Evolutionary conservation across 441 rosid species (phyloP).

Genomic region (Dalechampia spathulata): DNA sequence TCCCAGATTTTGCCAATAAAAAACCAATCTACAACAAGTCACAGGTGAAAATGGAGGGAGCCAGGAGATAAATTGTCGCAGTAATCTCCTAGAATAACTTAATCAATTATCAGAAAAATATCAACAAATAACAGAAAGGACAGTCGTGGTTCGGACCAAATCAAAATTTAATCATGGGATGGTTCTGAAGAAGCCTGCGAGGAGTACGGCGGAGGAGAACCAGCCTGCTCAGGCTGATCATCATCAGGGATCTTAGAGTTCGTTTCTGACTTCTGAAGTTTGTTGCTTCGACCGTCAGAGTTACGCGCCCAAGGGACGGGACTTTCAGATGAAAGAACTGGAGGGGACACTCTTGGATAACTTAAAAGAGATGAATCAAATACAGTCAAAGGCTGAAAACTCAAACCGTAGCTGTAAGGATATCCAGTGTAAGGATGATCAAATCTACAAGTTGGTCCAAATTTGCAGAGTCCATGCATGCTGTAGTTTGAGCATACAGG

Average conservation of each 20-base stretch:
- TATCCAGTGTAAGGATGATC: slow-evolving; percentile 59
- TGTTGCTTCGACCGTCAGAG: slow-evolving; percentile 20
- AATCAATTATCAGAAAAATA: slow-evolving; percentile 10
- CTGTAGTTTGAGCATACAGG: slow-evolving; percentile 52
- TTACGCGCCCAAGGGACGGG: slow-evolving; percentile 23
- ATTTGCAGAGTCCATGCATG: slow-evolving; percentile 61
- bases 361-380: slow-evolving; percentile 33
- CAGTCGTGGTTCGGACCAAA: background rate
- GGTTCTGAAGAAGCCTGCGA: slow-evolving; percentile 33
- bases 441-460: slow-evolving; percentile 58
- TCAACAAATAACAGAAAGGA: slow-evolving; percentile 14
- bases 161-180: slow-evolving; percentile 26
- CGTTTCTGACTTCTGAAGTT: slow-evolving; percentile 21
- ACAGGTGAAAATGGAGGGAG: slow-evolving; percentile 34
- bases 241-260: slow-evolving; percentile 23
- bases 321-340: slow-evolving; percentile 27
- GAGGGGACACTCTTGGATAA: slow-evolving; percentile 34
- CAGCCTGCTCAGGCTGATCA: slow-evolving; percentile 24
- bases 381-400: slow-evolving; percentile 31
- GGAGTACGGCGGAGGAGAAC: slow-evolving; percentile 30
- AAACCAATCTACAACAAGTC: slow-evolving; percentile 17
- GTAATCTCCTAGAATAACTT: slow-evolving; percentile 16
- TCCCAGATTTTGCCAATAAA: slow-evolving; percentile 13
- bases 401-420: slow-evolving; percentile 32
- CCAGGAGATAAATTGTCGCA: slow-evolving; percentile 16